Base-by-base conservation (phyloP, 208 protist species). In the Trypanosoma cruzi region DNA sequence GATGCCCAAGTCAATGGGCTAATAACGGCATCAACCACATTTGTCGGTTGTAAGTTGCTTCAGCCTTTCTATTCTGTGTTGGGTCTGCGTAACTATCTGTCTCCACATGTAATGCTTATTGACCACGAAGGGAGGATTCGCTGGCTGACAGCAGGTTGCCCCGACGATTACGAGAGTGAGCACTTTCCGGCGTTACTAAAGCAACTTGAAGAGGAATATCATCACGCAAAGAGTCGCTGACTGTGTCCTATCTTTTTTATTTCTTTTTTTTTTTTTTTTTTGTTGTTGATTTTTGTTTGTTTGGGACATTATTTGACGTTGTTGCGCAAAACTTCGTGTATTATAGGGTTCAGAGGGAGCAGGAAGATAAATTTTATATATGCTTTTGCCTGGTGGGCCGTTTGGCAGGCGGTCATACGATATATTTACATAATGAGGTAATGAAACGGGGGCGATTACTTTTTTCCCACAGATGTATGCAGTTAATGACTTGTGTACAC, bases 81-180 rank as follows among this genome's bases (percentile, higher is more conserved):
- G 18, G 84, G 86, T 26, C 36, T 96, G 57, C 87, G 90, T 13
- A 96, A 96, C 69, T 96, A 96, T 64, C 79, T 96, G 13, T 71
- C 80, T 18, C 90, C 90, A 2, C 80, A 94, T 62, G 82, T 87
- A 22, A 88, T 96, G 79, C 73, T 96, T 26, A 80, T 96, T 11
- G 90, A 96, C 50, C 85, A 92, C 50, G 86, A 92, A 46, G 90
- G 90, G 18, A 63, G 84, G 28, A 75, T 96, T 42, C 83, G 90
- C 2, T 96, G 90, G 88, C 55, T 96, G 37, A 91, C 85, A 61
- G 84, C 73, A 11, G 90, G 88, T n/a, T 85, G 78, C 61, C 90
- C 90, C n/a, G 90, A 96, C 66, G 82, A 71, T 2, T 84, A 84
- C 37, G 90, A 96, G 46, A 65, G 68, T 42, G 73, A 68, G n/a